Base-by-base conservation (phyloP, 345 rosid species). In the Pistacia atlantica region DNA sequence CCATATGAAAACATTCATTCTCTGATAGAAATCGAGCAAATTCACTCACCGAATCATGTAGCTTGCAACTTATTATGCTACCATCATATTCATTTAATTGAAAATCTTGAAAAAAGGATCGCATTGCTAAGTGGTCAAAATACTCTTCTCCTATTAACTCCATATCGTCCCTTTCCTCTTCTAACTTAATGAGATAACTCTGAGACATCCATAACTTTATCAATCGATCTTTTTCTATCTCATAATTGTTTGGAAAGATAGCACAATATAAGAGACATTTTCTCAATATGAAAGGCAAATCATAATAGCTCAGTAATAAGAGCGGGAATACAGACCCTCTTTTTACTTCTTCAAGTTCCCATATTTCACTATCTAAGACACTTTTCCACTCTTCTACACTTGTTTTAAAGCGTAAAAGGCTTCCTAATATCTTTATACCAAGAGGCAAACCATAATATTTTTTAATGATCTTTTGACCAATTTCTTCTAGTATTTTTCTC, bases 361-460 rank as follows among this genome's bases (percentile, higher is more conserved):
- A 52, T 52, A 11, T 52, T 4, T 52, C 56, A 13, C 14, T 52
- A 52, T 52, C 1, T 4, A 52, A 52, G 56, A 13, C 16, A 11
- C 16, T 52, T 3, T 52, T 4, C 56, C 18, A 52, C 56, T 52
- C 56, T 52, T 52, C 56, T 11, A 52, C 16, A 52, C 14, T 11
- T 52, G 4, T 52, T 52, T 12, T 52, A 52, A 16, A 13, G 14
- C 56, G 14, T 18, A 52, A 52, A 13, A 52, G 14, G 56, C 14
- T 11, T 52, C 56, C 56, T 52, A 52, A 13, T 11, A 52, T 52
- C 17, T 52, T 52, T 52, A 52, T 4, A 11, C 16, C 17, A 52
- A 52, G 56, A 52, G 56, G 17, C 56, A 18, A 57, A n/a, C 83
- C 83, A 9, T 76, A n/a, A 38, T 80, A 80, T 52, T 67, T 80